Evolutionary conservation across 83 land plant genomes (phyloP), one percentile per base, ranked within the genome.

Genomic region (Picea abies): DNA sequence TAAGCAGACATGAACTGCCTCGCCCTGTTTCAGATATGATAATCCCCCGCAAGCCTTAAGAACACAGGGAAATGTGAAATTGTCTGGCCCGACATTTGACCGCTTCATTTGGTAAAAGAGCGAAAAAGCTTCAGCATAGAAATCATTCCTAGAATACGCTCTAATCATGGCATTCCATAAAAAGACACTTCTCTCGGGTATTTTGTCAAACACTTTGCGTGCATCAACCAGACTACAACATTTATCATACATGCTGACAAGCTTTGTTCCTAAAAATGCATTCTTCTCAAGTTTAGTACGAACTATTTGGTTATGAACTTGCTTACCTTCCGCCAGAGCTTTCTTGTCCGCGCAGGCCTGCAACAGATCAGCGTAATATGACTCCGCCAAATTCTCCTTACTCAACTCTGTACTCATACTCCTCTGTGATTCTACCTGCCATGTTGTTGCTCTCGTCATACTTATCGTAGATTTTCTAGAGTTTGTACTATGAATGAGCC

Each of bases 231-330:
- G 35, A 29, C 80, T 79, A 12, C 65, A 9, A 79, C 80, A 79
- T 52, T 79, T 79, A 7, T 63, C 80, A 62, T 79, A 79, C 80
- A 79, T 79, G 25, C 64, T 79, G 5, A 79, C 35, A n/a, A 79
- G 9, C 20, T 61, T 79, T 41, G 80, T 79, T 61, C 60, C 65
- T 62, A 61, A 49, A 16, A 61, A 60, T 25, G 26, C 22, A 32
- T 8, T 79, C 5, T 79, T 7, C 8, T 79, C 23, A 26, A 5
- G n/a, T 60, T 19, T 52, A 29, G 23, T 58, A 26, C 26, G 5
- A 7, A 35, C 8, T 17, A 79, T 79, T 60, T 79, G 80, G 66
- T 63, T 35, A 32, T 79, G 66, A 5, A 79, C 44, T 35, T 62
- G 32, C 65, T 79, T 79, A 62, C 80, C 80, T 62, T 32, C 22